Percentiles rank a stretch among this genome's conserved stretches.
These are phyloP conservation scores for Entoloma clypeatum DNA, from an alignment of 1,284 basidiomycete species.

Conservation along the genomic window DNA sequence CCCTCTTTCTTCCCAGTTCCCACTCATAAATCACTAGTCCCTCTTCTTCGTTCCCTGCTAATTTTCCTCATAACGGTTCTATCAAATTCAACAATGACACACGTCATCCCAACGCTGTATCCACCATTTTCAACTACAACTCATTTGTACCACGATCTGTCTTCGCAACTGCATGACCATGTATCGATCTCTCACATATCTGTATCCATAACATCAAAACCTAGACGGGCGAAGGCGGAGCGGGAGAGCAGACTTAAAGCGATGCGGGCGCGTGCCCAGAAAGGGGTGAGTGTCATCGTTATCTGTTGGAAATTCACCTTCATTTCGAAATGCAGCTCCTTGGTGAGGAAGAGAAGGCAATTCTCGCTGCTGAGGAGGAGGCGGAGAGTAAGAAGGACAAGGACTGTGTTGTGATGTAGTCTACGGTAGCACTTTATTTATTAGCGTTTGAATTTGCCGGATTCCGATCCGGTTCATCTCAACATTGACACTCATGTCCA, in stretches of 20 bases:
- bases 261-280: slow-evolving; percentile 65
- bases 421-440: slow-evolving; percentile 8
- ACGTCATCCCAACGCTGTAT: slow-evolving; percentile 21
- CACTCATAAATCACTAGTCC: slow-evolving; percentile 63
- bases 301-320: slow-evolving; percentile 7
- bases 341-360: slow-evolving; percentile 58
- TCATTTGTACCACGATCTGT: slow-evolving; percentile 62
- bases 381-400: slow-evolving; percentile 40
- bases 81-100: slow-evolving; percentile 16
- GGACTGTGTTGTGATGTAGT: slow-evolving; percentile 62
- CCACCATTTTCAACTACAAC: slow-evolving; percentile 35
- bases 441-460: too few species aligned
- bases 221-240: slow-evolving; percentile 68
- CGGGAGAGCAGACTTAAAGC: slow-evolving; percentile 61
- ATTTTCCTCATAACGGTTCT: slow-evolving; percentile 15
- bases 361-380: slow-evolving; percentile 45
- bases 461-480: slow-evolving; percentile 12
- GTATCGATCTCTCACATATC: slow-evolving; percentile 15
- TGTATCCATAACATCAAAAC: slow-evolving; percentile 15
- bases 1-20: slow-evolving; percentile 40
- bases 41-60: slow-evolving; percentile 27
- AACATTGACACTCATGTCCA: slow-evolving; percentile 30
- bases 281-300: slow-evolving; percentile 50
- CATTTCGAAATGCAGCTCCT: slow-evolving; percentile 39
- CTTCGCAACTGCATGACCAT: slow-evolving; percentile 54